A percentile compares a stretch with the other conserved stretches of the same genome.
These are phyloP conservation scores for Aspergillus neoniger DNA, from an alignment of 2,329 filamentous ascomycete species.

Conservation along the genomic window DNA sequence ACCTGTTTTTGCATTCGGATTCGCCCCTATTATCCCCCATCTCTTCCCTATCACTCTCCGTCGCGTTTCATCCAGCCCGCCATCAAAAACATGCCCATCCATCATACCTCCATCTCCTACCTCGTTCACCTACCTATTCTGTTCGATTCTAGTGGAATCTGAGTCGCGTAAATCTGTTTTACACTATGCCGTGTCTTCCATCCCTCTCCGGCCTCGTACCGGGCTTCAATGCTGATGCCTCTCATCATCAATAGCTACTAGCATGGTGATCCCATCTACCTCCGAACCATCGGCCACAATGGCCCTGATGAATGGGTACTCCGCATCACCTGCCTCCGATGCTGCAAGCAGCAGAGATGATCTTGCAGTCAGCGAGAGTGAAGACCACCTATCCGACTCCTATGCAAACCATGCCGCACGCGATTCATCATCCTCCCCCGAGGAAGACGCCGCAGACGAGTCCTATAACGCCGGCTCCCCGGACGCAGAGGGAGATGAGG, in stretches of 20 bases:
- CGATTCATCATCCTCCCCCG: constrained; percentile 48
- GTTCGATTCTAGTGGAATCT: constrained; percentile 28
- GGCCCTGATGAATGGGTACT: constrained; percentile 39
- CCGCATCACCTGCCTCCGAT: constrained; percentile 28
- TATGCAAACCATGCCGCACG: constrained; percentile 59
- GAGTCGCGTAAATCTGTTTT: constrained; percentile 39
- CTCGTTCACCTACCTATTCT: constrained; percentile 23
- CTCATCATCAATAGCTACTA: constrained; percentile 41
- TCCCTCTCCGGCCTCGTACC: constrained; percentile 21
- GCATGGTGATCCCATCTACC: constrained; percentile 49
- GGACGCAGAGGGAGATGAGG: constrained; percentile 52
- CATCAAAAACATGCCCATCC: constrained; percentile 41
- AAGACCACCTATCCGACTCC: constrained; percentile 76
- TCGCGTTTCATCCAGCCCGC: constrained; percentile 39
- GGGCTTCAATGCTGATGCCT: constrained; percentile 47
- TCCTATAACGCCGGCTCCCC: constrained; percentile 42
- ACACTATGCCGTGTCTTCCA: constrained; percentile 25
- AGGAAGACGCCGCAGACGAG: constrained; percentile 42
- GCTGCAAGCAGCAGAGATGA: constrained; percentile 36
- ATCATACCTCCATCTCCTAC: constrained; percentile 38
- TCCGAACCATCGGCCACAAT: constrained; percentile 37
- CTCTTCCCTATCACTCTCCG: constrained; percentile 24
- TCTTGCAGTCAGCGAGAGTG: constrained; percentile 58
- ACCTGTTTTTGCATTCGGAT: constrained; percentile 26
- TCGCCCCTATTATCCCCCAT: constrained; percentile 22